Evolutionary conservation across 768 basidiomycete species (phyloP).

Genomic region (Lenzites betulinus): DNA sequence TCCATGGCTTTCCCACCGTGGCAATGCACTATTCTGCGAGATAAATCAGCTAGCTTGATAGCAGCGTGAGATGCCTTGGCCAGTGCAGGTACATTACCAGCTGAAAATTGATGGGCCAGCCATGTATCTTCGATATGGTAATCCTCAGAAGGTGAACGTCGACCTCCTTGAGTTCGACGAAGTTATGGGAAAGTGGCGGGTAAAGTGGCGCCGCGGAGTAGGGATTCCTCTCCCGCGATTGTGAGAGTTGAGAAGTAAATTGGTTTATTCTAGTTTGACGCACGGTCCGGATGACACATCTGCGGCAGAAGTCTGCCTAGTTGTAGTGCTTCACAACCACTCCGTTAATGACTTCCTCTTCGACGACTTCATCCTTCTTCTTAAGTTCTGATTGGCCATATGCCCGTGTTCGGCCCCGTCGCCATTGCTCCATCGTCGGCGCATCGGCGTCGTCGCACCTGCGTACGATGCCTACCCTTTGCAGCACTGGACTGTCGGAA

Average conservation of each 20-base stretch:
- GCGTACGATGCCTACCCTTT: constrained; percentile 32
- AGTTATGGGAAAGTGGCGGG: not conserved
- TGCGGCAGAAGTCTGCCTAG: constrained; percentile 7
- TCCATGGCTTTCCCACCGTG: too few relatives aligned
- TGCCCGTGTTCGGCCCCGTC: constrained; percentile 30
- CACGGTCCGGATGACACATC: not conserved
- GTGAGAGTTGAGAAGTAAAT: not conserved
- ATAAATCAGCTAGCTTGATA: too few relatives aligned
- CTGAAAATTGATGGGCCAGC: too few relatives aligned
- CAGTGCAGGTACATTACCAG: too few relatives aligned
- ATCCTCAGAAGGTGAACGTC: too few relatives aligned
- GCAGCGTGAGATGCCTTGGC: too few relatives aligned
- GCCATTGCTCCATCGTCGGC: constrained; percentile 35
- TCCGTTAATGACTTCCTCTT: constrained; percentile 38
- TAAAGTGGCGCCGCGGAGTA: not conserved
- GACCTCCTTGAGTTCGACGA: too few relatives aligned
- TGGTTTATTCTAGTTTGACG: not conserved
- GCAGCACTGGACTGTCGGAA: constrained; percentile 35
- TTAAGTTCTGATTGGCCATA: constrained; percentile 35
- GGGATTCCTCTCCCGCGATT: not conserved
- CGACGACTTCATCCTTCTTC: constrained; percentile 32
- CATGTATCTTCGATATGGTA: too few relatives aligned
- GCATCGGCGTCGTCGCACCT: constrained; percentile 30
- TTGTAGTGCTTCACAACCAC: constrained; percentile 39
- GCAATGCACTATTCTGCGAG: too few relatives aligned